Percentiles rank a stretch among this genome's conserved stretches.
phyloP scores from a whole-genome alignment of 495 filamentous ascomycete genomes.

The Cercophora scortea region DNA sequence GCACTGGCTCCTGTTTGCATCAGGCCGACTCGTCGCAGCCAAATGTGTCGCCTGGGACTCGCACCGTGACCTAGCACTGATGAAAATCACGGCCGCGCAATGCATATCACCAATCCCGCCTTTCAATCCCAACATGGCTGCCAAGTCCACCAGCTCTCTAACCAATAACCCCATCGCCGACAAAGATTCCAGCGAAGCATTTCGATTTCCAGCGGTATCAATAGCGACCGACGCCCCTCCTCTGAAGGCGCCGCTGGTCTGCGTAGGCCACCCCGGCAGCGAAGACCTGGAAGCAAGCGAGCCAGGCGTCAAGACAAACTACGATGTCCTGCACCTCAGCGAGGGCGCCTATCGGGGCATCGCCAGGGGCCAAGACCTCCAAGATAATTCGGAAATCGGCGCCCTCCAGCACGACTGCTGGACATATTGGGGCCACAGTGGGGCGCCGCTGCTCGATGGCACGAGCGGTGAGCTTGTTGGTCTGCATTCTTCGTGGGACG shows the following conservation, averaged over 20 bases:
- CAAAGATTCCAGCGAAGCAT: too few species aligned
- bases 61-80: conserved; percentile 32
- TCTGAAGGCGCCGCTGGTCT: conserved; percentile 10
- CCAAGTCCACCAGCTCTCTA: too few species aligned
- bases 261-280: conserved; percentile 37
- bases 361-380: conserved; percentile 26
- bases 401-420: conserved; percentile 42
- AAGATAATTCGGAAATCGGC: conserved; percentile 43
- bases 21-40: conserved; percentile 25
- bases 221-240: conserved; percentile 3
- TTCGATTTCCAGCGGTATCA: background rate
- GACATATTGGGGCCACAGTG: conserved; percentile 50
- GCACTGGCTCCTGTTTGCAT: conserved; percentile 34
- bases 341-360: conserved; percentile 28
- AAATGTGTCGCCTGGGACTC: conserved; percentile 30
- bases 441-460: conserved; percentile 31
- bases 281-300: conserved; percentile 35
- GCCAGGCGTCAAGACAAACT: conserved; percentile 24
- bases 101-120: background rate
- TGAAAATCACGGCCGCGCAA: conserved; percentile 23
- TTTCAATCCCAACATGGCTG: too few species aligned
- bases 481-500: conserved; percentile 42
- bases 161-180: too few species aligned
- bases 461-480: conserved; percentile 28
- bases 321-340: conserved; percentile 36